Evolutionary conservation across 2,329 filamentous ascomycete genomes (phyloP).

Genomic region (Trichoderma asperellum): DNA sequence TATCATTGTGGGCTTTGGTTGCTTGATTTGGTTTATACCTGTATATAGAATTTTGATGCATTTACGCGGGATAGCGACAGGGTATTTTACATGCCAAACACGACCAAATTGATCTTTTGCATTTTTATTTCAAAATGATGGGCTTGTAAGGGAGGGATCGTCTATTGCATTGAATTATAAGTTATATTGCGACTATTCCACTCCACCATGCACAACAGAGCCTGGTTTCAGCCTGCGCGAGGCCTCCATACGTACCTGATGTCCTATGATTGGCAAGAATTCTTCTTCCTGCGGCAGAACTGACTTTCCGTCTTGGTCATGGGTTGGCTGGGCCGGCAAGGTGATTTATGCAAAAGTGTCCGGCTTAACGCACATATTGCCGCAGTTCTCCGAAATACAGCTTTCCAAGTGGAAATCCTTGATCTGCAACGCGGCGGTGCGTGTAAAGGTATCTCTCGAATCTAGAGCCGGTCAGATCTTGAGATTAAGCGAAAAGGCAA

Average conservation of each 20-base stretch:
- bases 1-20: background rate
- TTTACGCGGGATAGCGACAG: background rate
- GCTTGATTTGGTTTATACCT: background rate
- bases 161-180: no score
- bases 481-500: background rate
- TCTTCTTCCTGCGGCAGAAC: no score
- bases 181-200: no score
- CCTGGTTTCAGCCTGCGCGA: no score
- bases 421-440: background rate
- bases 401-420: background rate
- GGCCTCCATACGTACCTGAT: no score
- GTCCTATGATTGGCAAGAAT: no score
- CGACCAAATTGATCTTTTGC: background rate
- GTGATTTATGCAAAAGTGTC: background rate
- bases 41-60: constrained; percentile 14
- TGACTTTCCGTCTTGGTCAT: background rate
- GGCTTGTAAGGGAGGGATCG: background rate
- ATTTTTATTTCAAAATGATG: background rate
- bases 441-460: background rate
- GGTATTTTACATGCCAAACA: background rate
- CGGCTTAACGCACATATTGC: fast-evolving
- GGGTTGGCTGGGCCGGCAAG: background rate
- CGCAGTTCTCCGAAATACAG: background rate
- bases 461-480: background rate
- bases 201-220: no score